Percentiles rank a stretch among this genome's conserved stretches.
Conservation (phyloP, 345 rosid genomes). For the Litchi chinensis region DNA sequence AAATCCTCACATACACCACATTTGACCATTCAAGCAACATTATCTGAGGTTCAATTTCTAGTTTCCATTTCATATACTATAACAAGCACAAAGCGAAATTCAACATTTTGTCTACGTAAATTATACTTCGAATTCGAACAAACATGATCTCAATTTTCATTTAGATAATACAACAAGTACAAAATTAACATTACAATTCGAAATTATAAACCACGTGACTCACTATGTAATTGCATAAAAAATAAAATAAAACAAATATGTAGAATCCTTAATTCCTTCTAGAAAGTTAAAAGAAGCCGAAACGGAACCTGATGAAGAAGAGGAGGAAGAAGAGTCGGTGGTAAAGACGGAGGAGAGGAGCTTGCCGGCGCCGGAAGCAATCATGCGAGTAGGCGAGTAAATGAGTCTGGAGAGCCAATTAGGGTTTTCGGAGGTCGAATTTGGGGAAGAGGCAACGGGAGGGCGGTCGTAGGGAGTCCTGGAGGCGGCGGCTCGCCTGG, state of each 20-base stretch:
- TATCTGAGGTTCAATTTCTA: neutral
- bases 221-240: neutral
- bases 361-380: conserved; percentile 80
- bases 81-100: neutral
- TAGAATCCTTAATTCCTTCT: neutral
- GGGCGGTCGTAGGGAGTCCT: conserved; percentile 79
- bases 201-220: neutral
- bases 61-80: neutral
- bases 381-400: conserved; percentile 69
- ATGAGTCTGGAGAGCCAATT: conserved; percentile 85
- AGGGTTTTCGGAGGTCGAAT: conserved; percentile 53
- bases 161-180: neutral
- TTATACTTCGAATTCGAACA: neutral
- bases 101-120: neutral
- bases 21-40: neutral
- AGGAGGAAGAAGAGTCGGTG: conserved; percentile 58
- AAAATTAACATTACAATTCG: neutral
- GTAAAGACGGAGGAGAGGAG: conserved; percentile 67
- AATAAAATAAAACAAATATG: neutral
- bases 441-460: conserved; percentile 9
- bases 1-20: neutral
- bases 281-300: neutral
- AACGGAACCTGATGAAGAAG: conserved; percentile 61
- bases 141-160: neutral
- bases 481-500: conserved; percentile 44